Conservation (phyloP, 106 monocot species). For the Ottelia alismoides region DNA sequence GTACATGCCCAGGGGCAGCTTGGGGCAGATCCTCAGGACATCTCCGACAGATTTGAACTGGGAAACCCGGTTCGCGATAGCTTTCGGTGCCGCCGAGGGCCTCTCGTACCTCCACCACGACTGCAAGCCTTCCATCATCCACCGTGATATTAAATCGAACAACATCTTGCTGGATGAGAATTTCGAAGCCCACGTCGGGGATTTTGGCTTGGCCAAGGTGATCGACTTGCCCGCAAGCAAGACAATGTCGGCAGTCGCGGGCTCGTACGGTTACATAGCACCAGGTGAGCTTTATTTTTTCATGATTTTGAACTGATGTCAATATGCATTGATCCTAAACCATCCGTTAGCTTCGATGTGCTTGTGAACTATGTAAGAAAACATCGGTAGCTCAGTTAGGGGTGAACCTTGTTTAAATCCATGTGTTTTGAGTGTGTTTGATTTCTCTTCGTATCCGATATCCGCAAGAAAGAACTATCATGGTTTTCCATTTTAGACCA, state of each 20-base stretch:
- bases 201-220: constrained; percentile 49
- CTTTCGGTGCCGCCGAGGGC: constrained; percentile 36
- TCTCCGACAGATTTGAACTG: constrained; percentile 27
- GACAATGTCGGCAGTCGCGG: constrained; percentile 75
- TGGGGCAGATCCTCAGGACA: no score
- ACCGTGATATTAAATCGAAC: constrained; percentile 49
- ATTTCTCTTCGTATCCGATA: no score
- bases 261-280: constrained; percentile 84
- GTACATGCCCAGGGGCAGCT: constrained; percentile 33
- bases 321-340: no score
- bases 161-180: constrained; percentile 50
- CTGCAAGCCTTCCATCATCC: constrained; percentile 42
- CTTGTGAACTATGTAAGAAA: no score
- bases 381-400: no score
- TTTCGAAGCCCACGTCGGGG: constrained; percentile 38
- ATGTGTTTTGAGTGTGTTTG: no score
- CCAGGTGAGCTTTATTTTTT: constrained; percentile 35
- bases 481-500: no score
- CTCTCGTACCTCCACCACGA: constrained; percentile 50
- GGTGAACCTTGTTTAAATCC: no score
- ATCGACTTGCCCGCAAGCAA: constrained; percentile 35
- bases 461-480: no score
- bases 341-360: no score
- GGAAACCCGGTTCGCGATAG: constrained; percentile 36
- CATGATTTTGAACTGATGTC: no score